Evolutionary conservation across 2,329 filamentous ascomycete species (phyloP).

Genomic region (Sclerotinia spermophila): DNA sequence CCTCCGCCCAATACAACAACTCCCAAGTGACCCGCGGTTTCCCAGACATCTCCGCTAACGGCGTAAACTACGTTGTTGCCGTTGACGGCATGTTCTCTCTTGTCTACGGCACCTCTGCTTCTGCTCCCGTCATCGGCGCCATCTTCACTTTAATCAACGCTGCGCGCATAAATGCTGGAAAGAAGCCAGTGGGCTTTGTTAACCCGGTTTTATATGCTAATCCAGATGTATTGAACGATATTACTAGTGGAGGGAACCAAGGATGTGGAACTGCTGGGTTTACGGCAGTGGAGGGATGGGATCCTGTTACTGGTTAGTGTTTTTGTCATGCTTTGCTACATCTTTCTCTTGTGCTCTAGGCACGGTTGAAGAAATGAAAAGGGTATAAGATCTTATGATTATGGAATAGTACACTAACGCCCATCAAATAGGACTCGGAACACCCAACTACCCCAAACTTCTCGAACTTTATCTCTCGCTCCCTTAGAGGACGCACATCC

Average conservation of each 20-base stretch:
- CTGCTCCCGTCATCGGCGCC: conserved; percentile 40
- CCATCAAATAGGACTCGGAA: conserved; percentile 12
- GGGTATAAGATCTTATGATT: background rate
- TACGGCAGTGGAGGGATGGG: conserved; percentile 37
- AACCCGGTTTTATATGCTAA: conserved; percentile 43
- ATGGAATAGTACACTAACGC: background rate
- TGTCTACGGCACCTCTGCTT: conserved; percentile 49
- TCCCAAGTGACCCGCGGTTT: conserved; percentile 43
- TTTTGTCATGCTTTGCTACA: background rate
- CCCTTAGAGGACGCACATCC: background rate
- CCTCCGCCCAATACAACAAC: conserved; percentile 46
- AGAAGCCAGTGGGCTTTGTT: conserved; percentile 42
- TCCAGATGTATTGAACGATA: conserved; percentile 34
- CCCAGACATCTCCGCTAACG: conserved; percentile 46
- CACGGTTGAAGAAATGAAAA: background rate
- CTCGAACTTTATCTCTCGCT: conserved; percentile 10
- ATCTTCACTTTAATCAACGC: conserved; percentile 62
- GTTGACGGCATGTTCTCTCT: conserved; percentile 43
- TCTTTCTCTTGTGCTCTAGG: background rate
- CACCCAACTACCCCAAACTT: conserved; percentile 15
- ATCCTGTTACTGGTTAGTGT: conserved; percentile 38
- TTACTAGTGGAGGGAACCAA: conserved; percentile 40
- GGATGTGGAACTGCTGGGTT: conserved; percentile 39
- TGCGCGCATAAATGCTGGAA: conserved; percentile 50
- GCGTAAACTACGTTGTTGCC: conserved; percentile 43